Evolutionary conservation across 331 rosid genomes (phyloP).

Genomic region (Stylosanthes scabra): DNA sequence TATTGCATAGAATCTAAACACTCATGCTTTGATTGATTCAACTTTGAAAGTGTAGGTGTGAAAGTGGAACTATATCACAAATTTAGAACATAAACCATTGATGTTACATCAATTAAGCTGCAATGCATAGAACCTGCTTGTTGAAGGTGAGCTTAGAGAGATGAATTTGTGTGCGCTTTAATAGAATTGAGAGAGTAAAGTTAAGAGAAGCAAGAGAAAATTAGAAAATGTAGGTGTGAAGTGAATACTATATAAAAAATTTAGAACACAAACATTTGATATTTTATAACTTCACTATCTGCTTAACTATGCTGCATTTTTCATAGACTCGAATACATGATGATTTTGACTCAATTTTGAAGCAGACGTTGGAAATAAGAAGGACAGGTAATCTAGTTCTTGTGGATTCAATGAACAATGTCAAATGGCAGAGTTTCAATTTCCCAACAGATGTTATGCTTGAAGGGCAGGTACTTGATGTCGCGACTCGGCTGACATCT

Average conservation of each 20-base stretch:
- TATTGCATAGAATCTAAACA: too few relatives aligned
- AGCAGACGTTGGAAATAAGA: slow-evolving; percentile 67
- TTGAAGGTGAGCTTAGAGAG: too few relatives aligned
- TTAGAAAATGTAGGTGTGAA: slow-evolving; percentile 38
- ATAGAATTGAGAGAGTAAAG: too few relatives aligned
- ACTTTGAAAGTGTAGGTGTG: too few relatives aligned
- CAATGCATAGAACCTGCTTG: slow-evolving; percentile 5
- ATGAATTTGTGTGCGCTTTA: too few relatives aligned
- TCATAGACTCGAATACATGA: slow-evolving; percentile 22
- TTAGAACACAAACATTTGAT: not conserved
- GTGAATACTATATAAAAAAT: slow-evolving; percentile 38
- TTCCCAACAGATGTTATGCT: slow-evolving; percentile 90
- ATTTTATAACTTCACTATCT: not conserved
- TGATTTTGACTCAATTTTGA: slow-evolving; percentile 36
- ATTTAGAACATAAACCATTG: too few relatives aligned
- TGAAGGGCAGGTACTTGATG: slow-evolving; percentile 80
- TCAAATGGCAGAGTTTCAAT: slow-evolving; percentile 96
- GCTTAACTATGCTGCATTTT: slow-evolving; percentile 22
- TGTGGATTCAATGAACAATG: slow-evolving; percentile 52
- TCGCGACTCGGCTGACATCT: slow-evolving; percentile 78
- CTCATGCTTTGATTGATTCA: too few relatives aligned
- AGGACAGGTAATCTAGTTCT: slow-evolving; percentile 77
- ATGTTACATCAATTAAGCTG: not conserved
- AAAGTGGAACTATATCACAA: too few relatives aligned
- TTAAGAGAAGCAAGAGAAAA: too few relatives aligned